Conservation (phyloP, 2,329 filamentous ascomycete species). For the Hypoxylon sp. region DNA sequence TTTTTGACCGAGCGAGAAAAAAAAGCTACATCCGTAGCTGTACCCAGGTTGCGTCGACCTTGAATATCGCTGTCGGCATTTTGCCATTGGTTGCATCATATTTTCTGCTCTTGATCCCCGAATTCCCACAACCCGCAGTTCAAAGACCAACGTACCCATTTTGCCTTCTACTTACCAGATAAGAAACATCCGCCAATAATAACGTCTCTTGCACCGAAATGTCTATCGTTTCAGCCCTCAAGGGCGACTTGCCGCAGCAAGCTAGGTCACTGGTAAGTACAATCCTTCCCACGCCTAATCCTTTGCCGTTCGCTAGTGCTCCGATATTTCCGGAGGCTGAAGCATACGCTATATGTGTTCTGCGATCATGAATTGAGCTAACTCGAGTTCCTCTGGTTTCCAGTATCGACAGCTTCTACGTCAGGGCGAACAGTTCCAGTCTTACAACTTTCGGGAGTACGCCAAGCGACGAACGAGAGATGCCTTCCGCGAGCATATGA, state of each 20-base stretch:
- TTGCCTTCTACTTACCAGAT: neutral
- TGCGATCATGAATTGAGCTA: conserved; percentile 14
- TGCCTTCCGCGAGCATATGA: conserved; percentile 86
- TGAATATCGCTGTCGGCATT: conserved; percentile 35
- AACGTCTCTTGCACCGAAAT: conserved; percentile 42
- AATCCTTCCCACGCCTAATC: conserved; percentile 13
- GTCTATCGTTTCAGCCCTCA: conserved; percentile 57
- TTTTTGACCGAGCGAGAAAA: conserved; percentile 46
- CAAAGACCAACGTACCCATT: neutral
- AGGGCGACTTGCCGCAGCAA: conserved; percentile 71
- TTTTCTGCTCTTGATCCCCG: conserved; percentile 7
- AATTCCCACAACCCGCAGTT: conserved; percentile 1
- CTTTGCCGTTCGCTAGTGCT: conserved; percentile 30
- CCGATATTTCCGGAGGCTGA: neutral
- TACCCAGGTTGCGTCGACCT: conserved; percentile 17
- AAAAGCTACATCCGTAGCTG: conserved; percentile 18
- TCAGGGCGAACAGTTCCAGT: conserved; percentile 86
- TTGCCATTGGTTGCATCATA: conserved; percentile 47
- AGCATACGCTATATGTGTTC: conserved; percentile 1
- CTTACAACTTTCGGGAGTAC: conserved; percentile 99
- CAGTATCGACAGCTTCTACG: conserved; percentile 94
- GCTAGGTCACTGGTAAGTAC: conserved; percentile 68
- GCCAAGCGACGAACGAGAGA: conserved; percentile 91
- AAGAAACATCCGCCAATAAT: neutral
- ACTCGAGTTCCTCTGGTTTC: conserved; percentile 14